phyloP scores from a whole-genome alignment of 306 rosid species.

The Lithocarpus polystachyus region DNA sequence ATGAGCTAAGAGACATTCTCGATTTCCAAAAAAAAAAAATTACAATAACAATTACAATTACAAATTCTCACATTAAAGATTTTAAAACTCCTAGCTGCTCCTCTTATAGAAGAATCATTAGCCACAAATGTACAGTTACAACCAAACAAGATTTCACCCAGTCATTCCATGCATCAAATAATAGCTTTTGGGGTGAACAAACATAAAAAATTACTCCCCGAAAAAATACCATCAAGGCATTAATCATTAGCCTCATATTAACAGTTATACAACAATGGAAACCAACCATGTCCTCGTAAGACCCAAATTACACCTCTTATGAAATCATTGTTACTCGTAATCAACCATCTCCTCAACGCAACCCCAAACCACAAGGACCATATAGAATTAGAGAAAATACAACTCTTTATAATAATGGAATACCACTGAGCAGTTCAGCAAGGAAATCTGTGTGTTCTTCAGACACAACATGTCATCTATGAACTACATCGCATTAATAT shows the following conservation, averaged over 20 bases:
- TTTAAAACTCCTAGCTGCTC: background rate
- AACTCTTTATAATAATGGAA: background rate
- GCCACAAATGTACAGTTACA: background rate
- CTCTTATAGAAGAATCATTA: background rate
- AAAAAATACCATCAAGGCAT: background rate
- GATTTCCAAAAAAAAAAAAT: no score
- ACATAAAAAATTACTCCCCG: background rate
- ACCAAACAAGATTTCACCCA: no score
- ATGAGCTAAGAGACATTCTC: background rate
- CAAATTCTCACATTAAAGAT: no score
- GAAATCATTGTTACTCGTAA: background rate
- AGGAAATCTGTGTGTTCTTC: background rate
- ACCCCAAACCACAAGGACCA: background rate
- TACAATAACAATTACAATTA: no score
- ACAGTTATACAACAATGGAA: background rate
- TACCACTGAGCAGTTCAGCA: background rate
- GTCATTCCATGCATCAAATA: background rate
- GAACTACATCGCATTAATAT: background rate
- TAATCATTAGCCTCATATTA: no score
- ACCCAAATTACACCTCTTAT: background rate
- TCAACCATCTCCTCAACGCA: background rate
- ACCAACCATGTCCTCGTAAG: background rate
- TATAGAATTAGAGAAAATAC: background rate
- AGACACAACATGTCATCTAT: background rate
- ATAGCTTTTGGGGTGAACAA: background rate